These are phyloP conservation scores for Metschnikowia koreensis DNA, from an alignment of 805 yeast species.

Conservation along the genomic window DNA sequence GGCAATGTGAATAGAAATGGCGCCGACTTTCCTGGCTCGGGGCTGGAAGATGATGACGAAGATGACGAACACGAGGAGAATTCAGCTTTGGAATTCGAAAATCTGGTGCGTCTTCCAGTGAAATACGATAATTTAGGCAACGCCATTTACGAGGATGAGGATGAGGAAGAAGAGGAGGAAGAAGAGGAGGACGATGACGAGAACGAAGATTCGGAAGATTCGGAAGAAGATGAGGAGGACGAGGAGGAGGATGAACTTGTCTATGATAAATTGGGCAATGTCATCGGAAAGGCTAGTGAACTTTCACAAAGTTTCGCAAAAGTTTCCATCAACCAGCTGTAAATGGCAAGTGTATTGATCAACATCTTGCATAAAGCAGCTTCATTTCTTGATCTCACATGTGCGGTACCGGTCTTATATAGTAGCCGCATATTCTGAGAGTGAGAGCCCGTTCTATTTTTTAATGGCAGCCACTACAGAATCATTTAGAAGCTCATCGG, in stretches of 20 bases:
- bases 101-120: conserved; percentile 6
- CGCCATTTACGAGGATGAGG: background rate
- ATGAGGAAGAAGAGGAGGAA: background rate
- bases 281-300: conserved; percentile 9
- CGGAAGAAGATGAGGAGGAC: background rate
- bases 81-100: no score
- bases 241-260: background rate
- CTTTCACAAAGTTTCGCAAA: background rate
- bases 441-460: no score
- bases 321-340: background rate
- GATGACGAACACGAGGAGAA: no score
- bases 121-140: no score
- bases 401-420: no score
- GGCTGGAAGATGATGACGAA: conserved; percentile 16
- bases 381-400: no score
- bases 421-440: no score
- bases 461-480: no score
- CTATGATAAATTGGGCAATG: conserved; percentile 23
- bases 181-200: background rate
- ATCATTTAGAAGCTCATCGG: no score
- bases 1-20: conserved; percentile 66
- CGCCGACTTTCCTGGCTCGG: conserved; percentile 10
- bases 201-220: background rate
- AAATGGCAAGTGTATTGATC: background rate
- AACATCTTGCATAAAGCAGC: no score